phyloP scores from a whole-genome alignment of 2,329 filamentous ascomycete species.

The Colletotrichum sp. region DNA sequence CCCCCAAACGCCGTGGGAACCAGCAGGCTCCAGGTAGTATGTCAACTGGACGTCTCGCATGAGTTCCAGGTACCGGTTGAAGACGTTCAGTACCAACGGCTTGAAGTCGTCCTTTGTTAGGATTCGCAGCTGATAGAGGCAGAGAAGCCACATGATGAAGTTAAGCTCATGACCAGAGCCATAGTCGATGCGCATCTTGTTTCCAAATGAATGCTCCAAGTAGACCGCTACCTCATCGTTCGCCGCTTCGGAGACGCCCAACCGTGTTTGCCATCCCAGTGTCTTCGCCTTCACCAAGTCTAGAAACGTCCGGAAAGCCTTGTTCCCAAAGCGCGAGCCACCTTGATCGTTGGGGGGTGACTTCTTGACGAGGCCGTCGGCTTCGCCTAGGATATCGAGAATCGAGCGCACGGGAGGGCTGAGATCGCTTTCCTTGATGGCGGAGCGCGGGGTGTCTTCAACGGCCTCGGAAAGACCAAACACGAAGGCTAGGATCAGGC shows the following conservation, averaged over 20 bases:
- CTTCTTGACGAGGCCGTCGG: slow-evolving; percentile 67
- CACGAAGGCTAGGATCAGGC: slow-evolving; percentile 80
- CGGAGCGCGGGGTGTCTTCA: slow-evolving; percentile 69
- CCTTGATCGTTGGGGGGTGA: slow-evolving; percentile 85
- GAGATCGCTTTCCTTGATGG: slow-evolving; percentile 59
- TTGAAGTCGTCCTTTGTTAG: slow-evolving; percentile 71
- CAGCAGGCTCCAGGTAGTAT: slow-evolving; percentile 96
- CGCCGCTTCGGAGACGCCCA: slow-evolving; percentile 61
- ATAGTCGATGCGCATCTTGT: slow-evolving; percentile 88
- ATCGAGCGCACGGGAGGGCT: slow-evolving; percentile 67
- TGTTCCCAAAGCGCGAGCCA: slow-evolving; percentile 93
- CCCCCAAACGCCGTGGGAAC: slow-evolving; percentile 97
- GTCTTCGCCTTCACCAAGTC: slow-evolving; percentile 66
- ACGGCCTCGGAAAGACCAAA: slow-evolving; percentile 87
- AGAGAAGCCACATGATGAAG: slow-evolving; percentile 96
- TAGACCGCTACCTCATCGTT: slow-evolving; percentile 79
- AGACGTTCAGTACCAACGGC: slow-evolving; percentile 76
- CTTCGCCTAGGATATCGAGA: slow-evolving; percentile 70
- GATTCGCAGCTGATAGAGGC: slow-evolving; percentile 78
- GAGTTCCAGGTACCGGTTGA: slow-evolving; percentile 79
- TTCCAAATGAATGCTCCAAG: slow-evolving; percentile 83
- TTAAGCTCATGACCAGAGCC: slow-evolving; percentile 97
- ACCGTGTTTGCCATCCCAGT: slow-evolving; percentile 64
- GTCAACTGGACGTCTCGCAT: slow-evolving; percentile 90
- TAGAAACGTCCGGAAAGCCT: slow-evolving; percentile 83